These are phyloP conservation scores for Debaryomyces tyrocola DNA, from an alignment of 805 yeast genomes.

Conservation along the genomic window DNA sequence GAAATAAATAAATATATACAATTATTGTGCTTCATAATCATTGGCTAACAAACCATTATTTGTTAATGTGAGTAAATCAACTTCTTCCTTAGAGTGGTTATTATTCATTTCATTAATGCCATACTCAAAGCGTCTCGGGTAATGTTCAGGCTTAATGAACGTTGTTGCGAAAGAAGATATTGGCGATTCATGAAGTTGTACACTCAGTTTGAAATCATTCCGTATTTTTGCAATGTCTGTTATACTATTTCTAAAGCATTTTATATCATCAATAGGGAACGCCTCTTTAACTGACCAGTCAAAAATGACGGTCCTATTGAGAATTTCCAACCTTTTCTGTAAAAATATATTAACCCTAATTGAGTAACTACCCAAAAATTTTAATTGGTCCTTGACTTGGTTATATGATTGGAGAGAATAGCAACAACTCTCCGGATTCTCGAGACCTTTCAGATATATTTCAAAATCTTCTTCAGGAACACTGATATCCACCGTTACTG, in stretches of 20 bases:
- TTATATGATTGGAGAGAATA: conserved; percentile 14
- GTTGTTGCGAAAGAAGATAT: conserved; percentile 19
- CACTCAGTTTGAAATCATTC: conserved; percentile 17
- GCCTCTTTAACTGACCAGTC: conserved; percentile 17
- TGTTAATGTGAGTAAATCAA: conserved; percentile 12
- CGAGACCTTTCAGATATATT: conserved; percentile 20
- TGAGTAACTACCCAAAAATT: conserved; percentile 25
- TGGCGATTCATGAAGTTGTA: conserved; percentile 25
- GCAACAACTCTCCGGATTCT: conserved; percentile 11
- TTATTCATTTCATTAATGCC: background rate
- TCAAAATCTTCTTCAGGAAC: conserved; percentile 20
- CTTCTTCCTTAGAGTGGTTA: conserved; percentile 7
- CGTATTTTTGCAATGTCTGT: conserved; percentile 23
- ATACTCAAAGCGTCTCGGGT: conserved; percentile 11
- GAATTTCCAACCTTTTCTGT: conserved; percentile 23
- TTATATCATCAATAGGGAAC: conserved; percentile 24
- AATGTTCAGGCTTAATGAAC: conserved; percentile 24
- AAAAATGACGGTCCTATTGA: conserved; percentile 30
- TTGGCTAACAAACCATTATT: conserved; percentile 13
- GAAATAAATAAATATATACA: background rate
- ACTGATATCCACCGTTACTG: conserved; percentile 39
- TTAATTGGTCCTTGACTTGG: conserved; percentile 15
- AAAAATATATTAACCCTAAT: conserved; percentile 32
- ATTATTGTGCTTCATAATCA: conserved; percentile 7
- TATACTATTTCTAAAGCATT: conserved; percentile 28